phyloP scores from a whole-genome alignment of 2,329 filamentous ascomycete genomes.

The Daldinia sp. region DNA sequence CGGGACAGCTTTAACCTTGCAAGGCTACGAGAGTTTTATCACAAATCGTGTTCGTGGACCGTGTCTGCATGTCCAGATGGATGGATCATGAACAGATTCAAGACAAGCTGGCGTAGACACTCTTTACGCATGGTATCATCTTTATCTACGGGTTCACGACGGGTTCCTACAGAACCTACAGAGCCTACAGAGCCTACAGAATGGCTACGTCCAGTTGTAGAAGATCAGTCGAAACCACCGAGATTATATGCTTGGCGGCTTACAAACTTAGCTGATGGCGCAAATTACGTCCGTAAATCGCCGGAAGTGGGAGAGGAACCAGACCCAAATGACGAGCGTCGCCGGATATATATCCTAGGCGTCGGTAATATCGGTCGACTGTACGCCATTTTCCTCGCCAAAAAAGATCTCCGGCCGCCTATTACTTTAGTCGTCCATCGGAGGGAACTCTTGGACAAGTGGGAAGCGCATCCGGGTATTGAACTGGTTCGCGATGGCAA shows the following conservation, averaged over 20 bases:
- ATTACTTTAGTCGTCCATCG: slow-evolving; percentile 83
- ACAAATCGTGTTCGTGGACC: slow-evolving; percentile 22
- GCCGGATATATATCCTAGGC: slow-evolving; percentile 80
- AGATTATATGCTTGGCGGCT: slow-evolving; percentile 45
- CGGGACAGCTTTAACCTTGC: not conserved
- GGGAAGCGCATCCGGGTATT: slow-evolving; percentile 55
- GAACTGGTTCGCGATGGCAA: slow-evolving; percentile 52
- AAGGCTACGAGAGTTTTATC: not conserved
- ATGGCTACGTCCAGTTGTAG: slow-evolving; percentile 40
- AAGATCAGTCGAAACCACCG: slow-evolving; percentile 33
- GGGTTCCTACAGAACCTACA: slow-evolving; percentile 19
- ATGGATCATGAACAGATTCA: slow-evolving; percentile 11
- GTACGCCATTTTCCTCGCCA: slow-evolving; percentile 75
- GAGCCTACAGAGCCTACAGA: too few relatives aligned
- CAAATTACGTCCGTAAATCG: not conserved
- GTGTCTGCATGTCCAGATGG: too few relatives aligned
- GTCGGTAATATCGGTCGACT: slow-evolving; percentile 83
- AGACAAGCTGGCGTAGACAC: not conserved
- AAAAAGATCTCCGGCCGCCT: slow-evolving; percentile 68
- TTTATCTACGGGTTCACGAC: slow-evolving; percentile 3
- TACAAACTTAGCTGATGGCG: slow-evolving; percentile 33
- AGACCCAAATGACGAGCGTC: slow-evolving; percentile 19
- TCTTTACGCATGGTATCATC: slow-evolving; percentile 8
- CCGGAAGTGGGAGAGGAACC: not conserved
- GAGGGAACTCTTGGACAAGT: slow-evolving; percentile 57